Base-by-base conservation (phyloP, 768 basidiomycete genomes). In the Roridomyces roridus region DNA sequence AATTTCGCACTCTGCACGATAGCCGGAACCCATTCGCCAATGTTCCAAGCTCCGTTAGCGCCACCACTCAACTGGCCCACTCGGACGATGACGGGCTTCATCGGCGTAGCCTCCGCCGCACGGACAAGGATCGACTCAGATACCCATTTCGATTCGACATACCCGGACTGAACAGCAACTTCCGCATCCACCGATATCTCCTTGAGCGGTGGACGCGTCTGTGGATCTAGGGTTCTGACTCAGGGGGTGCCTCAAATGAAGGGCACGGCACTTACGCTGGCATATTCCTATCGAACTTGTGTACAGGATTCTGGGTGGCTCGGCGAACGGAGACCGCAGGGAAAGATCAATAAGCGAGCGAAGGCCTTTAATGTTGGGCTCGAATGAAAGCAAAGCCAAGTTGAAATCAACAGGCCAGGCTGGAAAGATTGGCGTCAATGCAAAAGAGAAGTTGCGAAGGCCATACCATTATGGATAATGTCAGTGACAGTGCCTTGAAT, bases 351-450 rank as follows among this genome's bases (percentile, higher is more conserved):
- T 42, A 17, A 79, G 64, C 24, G 71, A 66, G 10, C 74, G 71
- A 5, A 74, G 55, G 6, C 65, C 64, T 10, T 46, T 47, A 2
- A 76, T 53, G 46, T 63, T 60, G 17, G 61, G 52, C 46, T 75
- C 73, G 48, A 73, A 73, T 4, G 72, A 70, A 4, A 37, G 40
- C 5, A 76, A 51, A 0, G 68, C 52, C 4, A 71, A 29, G 46
- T 72, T 75, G 59, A 74, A 75, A 49, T 75, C 60, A n/a, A 75
- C 70, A 0, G 56, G 67, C 72, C 73, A 76, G 14, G 72, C 74
- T 72, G 14, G 21, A 17, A 5, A 6, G 10, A 3, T 17, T 48
- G n/a, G 18, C 21, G 6, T 21, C 17, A 17, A 31, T 24, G 4
- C n/a, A 14, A 4, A 44, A 10, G 35, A 6, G 23, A 21, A 9